Evolutionary conservation across 2,329 filamentous ascomycete genomes (phyloP).

Genomic region (Fusarium verticillioides): DNA sequence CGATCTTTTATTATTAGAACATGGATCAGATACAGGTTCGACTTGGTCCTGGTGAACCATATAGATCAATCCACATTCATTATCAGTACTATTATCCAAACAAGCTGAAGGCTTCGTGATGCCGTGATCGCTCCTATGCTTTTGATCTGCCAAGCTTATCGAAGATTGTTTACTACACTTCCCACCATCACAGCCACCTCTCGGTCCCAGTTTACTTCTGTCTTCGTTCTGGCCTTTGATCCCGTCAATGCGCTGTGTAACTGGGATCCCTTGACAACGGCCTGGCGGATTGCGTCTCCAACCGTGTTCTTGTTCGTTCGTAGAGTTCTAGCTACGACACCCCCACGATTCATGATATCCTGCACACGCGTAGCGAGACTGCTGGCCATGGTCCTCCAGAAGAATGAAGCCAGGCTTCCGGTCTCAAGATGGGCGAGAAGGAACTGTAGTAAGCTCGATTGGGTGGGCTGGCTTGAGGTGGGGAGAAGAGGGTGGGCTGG

Average conservation of each 20-base stretch:
- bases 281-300: conserved; percentile 81
- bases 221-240: conserved; percentile 58
- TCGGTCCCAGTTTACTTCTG: conserved; percentile 78
- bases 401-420: conserved; percentile 86
- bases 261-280: conserved; percentile 81
- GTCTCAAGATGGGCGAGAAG: conserved; percentile 86
- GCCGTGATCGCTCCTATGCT: neutral
- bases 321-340: conserved; percentile 84
- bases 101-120: neutral
- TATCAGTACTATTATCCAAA: neutral
- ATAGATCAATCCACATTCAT: neutral
- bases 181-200: conserved; percentile 96
- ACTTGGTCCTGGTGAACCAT: neutral
- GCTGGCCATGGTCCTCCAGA: conserved; percentile 90
- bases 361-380: conserved; percentile 80
- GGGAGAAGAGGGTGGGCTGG: conserved; percentile 75
- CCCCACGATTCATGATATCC: conserved; percentile 85
- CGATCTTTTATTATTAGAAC: conserved; percentile 20
- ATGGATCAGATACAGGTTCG: conserved; percentile 7
- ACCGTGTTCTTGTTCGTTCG: conserved; percentile 79
- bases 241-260: conserved; percentile 66
- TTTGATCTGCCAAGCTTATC: conserved; percentile 37
- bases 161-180: conserved; percentile 73
- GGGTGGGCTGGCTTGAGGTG: conserved; percentile 47
- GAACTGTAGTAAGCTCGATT: conserved; percentile 72